A percentile compares a stretch with the other conserved stretches of the same genome.
phyloP scores from a whole-genome alignment of 2,329 filamentous ascomycete genomes.

The Exutisphaerella laricina region DNA sequence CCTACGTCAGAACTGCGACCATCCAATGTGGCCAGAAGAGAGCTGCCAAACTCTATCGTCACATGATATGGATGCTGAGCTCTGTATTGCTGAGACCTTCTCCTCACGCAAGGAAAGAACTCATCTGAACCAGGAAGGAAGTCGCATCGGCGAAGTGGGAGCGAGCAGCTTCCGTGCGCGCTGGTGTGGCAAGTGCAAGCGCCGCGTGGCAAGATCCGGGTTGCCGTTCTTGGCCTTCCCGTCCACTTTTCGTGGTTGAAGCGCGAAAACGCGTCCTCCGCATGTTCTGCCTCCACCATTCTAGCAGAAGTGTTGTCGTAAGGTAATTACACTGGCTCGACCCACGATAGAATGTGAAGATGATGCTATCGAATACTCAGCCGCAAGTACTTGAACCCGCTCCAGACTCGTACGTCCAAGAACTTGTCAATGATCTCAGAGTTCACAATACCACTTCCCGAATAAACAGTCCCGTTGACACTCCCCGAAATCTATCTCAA shows the following conservation, averaged over 20 bases:
- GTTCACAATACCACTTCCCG: background rate
- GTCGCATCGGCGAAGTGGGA: slow-evolving; percentile 7
- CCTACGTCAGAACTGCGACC: slow-evolving; percentile 13
- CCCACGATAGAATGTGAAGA: background rate
- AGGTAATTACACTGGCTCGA: background rate
- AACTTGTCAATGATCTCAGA: too few species aligned
- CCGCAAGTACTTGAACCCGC: slow-evolving; percentile 1
- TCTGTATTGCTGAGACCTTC: slow-evolving; percentile 1
- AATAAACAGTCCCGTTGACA: background rate
- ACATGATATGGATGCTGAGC: slow-evolving; percentile 11
- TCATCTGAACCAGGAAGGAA: background rate
- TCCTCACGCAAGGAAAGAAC: slow-evolving; percentile 5
- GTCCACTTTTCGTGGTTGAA: slow-evolving; percentile 3
- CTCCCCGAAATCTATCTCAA: background rate
- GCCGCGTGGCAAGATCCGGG: slow-evolving; percentile 2
- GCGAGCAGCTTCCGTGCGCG: slow-evolving; percentile 5
- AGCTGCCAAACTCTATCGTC: slow-evolving; percentile 18
- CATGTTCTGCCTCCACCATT: slow-evolving; percentile 4
- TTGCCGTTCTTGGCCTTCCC: slow-evolving; percentile 2
- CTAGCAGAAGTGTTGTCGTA: background rate
- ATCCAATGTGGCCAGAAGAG: slow-evolving; percentile 1
- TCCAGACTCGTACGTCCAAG: background rate
- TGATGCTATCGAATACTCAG: background rate
- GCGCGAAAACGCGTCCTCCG: slow-evolving; percentile 2
- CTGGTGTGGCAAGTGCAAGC: slow-evolving; percentile 14